phyloP scores from a whole-genome alignment of 257 asterid species.

The Primulina tabacum region DNA sequence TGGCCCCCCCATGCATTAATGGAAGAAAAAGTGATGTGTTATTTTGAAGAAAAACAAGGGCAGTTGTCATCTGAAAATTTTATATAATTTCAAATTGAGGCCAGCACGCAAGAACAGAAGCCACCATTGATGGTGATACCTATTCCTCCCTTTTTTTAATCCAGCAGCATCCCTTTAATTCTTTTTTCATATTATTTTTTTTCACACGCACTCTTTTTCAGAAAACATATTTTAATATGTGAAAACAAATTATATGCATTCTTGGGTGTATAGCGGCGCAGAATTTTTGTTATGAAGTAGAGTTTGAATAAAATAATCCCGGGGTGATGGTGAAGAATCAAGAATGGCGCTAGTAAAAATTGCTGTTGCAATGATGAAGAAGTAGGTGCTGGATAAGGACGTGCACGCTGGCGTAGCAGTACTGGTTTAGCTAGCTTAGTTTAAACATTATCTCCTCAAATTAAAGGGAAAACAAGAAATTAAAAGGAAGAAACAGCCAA shows the following conservation, averaged over 20 bases:
- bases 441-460: slow-evolving; percentile 14
- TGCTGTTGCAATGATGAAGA: slow-evolving; percentile 57
- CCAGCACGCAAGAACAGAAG: slow-evolving; percentile 31
- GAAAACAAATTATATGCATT: slow-evolving; percentile 2
- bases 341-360: slow-evolving; percentile 24
- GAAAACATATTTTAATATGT: not conserved
- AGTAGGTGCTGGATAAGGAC: slow-evolving; percentile 67
- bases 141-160: slow-evolving; percentile 18
- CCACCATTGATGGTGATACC: slow-evolving; percentile 35
- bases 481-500: slow-evolving; percentile 17
- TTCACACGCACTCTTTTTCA: not conserved
- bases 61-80: not conserved
- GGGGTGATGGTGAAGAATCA: slow-evolving; percentile 17
- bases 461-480: not conserved
- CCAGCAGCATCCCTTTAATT: slow-evolving; percentile 11
- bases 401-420: slow-evolving; percentile 60
- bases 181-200: slow-evolving; percentile 19
- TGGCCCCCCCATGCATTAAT: slow-evolving; percentile 70
- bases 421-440: slow-evolving; percentile 16
- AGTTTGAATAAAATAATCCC: slow-evolving; percentile 38
- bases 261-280: slow-evolving; percentile 38
- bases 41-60: slow-evolving; percentile 35
- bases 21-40: slow-evolving; percentile 36
- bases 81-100: slow-evolving; percentile 48
- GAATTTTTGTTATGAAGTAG: slow-evolving; percentile 25